These are phyloP conservation scores for Hibiscus syriacus DNA, from an alignment of 345 rosid genomes.

Conservation along the genomic window DNA sequence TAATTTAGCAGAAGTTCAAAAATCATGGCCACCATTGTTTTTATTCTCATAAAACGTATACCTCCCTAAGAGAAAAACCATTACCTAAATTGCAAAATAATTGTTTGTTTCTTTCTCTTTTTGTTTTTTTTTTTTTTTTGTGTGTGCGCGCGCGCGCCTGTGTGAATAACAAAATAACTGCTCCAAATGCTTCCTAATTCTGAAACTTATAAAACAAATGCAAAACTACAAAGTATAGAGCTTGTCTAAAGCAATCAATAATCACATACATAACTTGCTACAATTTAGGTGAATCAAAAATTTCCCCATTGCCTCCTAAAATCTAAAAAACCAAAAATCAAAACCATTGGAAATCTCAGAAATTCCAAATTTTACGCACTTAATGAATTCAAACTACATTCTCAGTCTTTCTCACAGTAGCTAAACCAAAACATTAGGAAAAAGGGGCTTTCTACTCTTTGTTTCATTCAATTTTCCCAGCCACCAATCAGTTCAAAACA, in stretches of 20 bases:
- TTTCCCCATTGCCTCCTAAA: not conserved
- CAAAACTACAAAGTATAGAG: not conserved
- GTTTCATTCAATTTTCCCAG: not conserved
- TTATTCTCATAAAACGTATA: too few relatives aligned
- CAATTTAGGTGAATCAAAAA: not conserved
- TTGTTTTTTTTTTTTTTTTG: too few relatives aligned
- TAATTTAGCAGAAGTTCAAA: not conserved
- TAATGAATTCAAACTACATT: too few relatives aligned
- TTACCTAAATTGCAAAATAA: not conserved
- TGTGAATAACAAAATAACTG: not conserved
- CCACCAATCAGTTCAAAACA: conserved; percentile 10
- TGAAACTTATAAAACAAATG: not conserved
- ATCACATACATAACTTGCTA: not conserved
- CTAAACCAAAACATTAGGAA: not conserved
- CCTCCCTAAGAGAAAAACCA: not conserved
- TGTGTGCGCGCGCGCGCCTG: too few relatives aligned
- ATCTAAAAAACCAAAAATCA: not conserved
- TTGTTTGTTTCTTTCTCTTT: not conserved
- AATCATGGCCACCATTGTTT: too few relatives aligned
- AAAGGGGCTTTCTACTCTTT: not conserved
- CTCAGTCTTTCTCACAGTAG: not conserved
- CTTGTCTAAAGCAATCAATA: not conserved
- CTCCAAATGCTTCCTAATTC: not conserved
- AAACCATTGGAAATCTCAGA: too few relatives aligned
- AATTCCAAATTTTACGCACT: too few relatives aligned